Evolutionary conservation across 1,139 yeast genomes (phyloP), one percentile per base, ranked within the genome.

Genomic region (Taphrina pruni): DNA sequence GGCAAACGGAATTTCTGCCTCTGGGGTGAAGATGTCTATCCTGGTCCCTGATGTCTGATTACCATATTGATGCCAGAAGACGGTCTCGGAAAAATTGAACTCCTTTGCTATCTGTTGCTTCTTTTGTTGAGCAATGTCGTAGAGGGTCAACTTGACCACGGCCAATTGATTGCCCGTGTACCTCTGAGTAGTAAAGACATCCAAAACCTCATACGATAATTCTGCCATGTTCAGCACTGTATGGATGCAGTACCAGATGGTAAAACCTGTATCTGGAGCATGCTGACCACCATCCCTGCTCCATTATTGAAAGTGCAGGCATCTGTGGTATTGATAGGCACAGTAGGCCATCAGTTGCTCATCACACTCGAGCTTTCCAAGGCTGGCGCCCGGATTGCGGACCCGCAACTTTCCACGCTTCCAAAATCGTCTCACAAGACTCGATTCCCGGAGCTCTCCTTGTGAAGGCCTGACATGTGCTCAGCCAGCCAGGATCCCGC

Each of bases 51-150:
- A 21, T 6, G 43, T 8, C 14, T 20, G 36, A 20, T 38, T 56
- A 32, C 61, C 61, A 20, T 54, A 32, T 35, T 54, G 45, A 38
- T 64, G 67, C 36, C 50, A 48, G 35, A 64, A 64, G 38, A 64
- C 60, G 17, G 55, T 64, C 54, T 64, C 67, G 6, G 67, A 64
- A 17, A 64, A 55, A 17, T 64, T 64, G 48, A 64, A 64, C 26
- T 64, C 67, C 36, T 55, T 64, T 7, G 67, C 67, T 14, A 64
- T 64, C 48, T 55, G 50, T 20, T 35, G 61, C 39, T 64, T 64
- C 54, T 55, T 35, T 11, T 14, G 56, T 20, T 54, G 56, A 5
- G 61, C 12, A 20, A 64, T 39, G 20, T 64, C 61, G 39, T 48
- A 48, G 6, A 32, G 8, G 45, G 32, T 56, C n/a, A 64, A 55